These are phyloP conservation scores for Fusarium tuaranense DNA, from an alignment of 2,329 filamentous ascomycete species.

Conservation along the genomic window DNA sequence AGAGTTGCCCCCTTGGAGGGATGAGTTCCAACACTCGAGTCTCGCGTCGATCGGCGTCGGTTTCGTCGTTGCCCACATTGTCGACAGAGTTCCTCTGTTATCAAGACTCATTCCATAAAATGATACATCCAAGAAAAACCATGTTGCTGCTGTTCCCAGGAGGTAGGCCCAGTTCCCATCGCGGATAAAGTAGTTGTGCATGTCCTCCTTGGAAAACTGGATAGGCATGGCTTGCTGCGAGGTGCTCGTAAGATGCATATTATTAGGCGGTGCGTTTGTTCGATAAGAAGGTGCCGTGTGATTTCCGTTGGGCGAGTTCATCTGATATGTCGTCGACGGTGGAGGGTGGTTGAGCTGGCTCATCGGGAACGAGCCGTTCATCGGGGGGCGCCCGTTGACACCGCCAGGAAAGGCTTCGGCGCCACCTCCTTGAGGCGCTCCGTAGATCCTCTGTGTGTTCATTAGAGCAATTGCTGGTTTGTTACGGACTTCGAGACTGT, in stretches of 20 bases:
- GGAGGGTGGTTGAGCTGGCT: slow-evolving; percentile 32
- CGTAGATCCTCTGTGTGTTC: slow-evolving; percentile 71
- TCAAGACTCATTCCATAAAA: slow-evolving; percentile 66
- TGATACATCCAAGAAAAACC: slow-evolving; percentile 66
- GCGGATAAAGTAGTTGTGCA: slow-evolving; percentile 63
- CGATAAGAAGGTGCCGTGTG: slow-evolving; percentile 36
- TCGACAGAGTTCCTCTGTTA: slow-evolving; percentile 52
- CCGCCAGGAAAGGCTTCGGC: slow-evolving; percentile 33
- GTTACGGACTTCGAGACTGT: slow-evolving; percentile 73
- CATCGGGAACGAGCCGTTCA: slow-evolving; percentile 40
- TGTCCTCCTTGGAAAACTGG: slow-evolving; percentile 61
- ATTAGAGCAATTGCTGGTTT: slow-evolving; percentile 69
- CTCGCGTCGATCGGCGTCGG: slow-evolving; percentile 49
- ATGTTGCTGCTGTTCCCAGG: slow-evolving; percentile 58
- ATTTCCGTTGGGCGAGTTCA: slow-evolving; percentile 35
- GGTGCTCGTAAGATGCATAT: slow-evolving; percentile 45
- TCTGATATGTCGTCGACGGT: slow-evolving; percentile 37
- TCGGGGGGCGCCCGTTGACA: slow-evolving; percentile 22
- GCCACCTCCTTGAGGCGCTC: slow-evolving; percentile 47
- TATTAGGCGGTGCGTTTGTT: slow-evolving; percentile 30
- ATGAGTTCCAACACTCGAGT: slow-evolving; percentile 62
- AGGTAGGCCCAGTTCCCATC: slow-evolving; percentile 53
- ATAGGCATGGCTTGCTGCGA: slow-evolving; percentile 54
- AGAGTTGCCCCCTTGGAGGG: slow-evolving; percentile 56
- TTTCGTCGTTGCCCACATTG: slow-evolving; percentile 53